A percentile compares a stretch with the other conserved stretches of the same genome.
Conservation (phyloP, 106 monocot genomes). For the Allium cepa region DNA sequence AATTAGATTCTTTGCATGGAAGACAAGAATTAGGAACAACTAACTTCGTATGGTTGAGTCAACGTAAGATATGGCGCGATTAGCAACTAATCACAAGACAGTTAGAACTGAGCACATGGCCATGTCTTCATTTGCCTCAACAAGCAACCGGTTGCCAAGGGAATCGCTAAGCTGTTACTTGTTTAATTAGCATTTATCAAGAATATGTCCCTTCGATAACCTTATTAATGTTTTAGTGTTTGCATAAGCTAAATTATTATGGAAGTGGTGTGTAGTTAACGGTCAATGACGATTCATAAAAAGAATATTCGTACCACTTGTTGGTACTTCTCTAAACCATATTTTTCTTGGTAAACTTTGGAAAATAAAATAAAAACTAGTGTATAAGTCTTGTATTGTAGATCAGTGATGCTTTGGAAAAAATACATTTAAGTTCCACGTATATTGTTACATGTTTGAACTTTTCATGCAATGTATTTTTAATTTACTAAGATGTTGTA, state of each 20-base stretch:
- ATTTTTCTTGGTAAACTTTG: neutral
- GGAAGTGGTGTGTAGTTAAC: neutral
- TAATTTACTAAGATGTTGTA: too few species aligned
- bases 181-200: too few species aligned
- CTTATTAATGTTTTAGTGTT: neutral
- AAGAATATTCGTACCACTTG: neutral
- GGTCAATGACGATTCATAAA: too few species aligned
- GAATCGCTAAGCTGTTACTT: slow-evolving; percentile 1
- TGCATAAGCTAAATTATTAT: neutral
- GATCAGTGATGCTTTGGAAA: too few species aligned
- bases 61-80: neutral
- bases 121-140: slow-evolving; percentile 5
- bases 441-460: too few species aligned
- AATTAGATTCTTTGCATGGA: too few species aligned
- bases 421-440: too few species aligned
- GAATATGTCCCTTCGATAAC: neutral
- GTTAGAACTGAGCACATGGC: neutral
- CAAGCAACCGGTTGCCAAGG: neutral
- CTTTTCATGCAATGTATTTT: too few species aligned
- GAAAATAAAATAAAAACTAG: too few species aligned
- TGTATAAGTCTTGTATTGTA: too few species aligned
- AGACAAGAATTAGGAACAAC: too few species aligned
- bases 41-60: too few species aligned
- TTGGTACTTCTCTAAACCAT: neutral
- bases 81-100: neutral